Evolutionary conservation across 2,329 filamentous ascomycete genomes (phyloP), one percentile per base, ranked within the genome.

Genomic region (Verticillium klebahnii): DNA sequence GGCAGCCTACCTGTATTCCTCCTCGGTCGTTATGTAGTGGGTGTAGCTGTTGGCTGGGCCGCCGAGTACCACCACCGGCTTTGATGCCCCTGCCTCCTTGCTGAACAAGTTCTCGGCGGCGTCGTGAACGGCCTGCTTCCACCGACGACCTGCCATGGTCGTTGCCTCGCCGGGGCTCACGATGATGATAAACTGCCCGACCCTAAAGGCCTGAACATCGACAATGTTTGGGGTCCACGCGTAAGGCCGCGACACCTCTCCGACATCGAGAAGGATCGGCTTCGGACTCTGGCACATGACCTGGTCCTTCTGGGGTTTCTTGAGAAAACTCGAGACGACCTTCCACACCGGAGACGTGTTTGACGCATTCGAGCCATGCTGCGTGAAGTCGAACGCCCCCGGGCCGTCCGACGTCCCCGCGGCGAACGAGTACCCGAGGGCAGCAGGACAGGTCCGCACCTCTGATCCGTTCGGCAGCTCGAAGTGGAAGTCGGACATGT

Each of bases 331-430:
- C 17, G 90, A 86, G 19, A 95, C 89, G 9, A 90, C 77, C 39
- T 83, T 82, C 93, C 93, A 97, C 17, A 97, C 74, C 0, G 91
- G 91, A 66, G 90, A 93, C 25, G 80, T 77, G 63, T 88, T 84
- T 0, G 92, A 89, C 5, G 82, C 77, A 31, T 89, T 88, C 0
- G 89, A 88, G 69, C 91, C 86, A 66, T 88, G 91, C 73, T 97
- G 93, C 17, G 90, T 93, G 72, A 97, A 96, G 77, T 97, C 93
- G 69, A 96, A 95, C 0, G 86, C 86, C 2, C 93, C 93, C 0
- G 93, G 93, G 0, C 93, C 91, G 69, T 97, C 93, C 0, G 91
- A 91, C 0, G 93, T 97, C 23, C 93, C 93, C 3, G 90, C 93
- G 1, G 93, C 93, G 70, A 97, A 97, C 0, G 90, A 92, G 72